A percentile compares a stretch with the other conserved stretches of the same genome.
phyloP scores from a whole-genome alignment of 2,329 filamentous ascomycete genomes.

The Cladosporium sp. region DNA sequence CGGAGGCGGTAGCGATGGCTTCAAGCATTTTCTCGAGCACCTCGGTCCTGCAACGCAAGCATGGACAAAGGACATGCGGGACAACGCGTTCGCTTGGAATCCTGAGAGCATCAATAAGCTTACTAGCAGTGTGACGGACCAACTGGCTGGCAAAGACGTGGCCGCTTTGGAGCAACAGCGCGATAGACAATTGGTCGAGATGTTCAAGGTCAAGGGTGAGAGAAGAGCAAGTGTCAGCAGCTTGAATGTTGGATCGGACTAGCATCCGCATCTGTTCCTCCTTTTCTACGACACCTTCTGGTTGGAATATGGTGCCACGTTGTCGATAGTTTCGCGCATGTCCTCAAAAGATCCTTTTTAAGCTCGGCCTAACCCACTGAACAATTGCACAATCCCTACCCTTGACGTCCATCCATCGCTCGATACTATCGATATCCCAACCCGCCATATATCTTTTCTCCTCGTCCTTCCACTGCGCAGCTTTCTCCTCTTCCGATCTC shows the following conservation, averaged over 20 bases:
- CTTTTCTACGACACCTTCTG: no score
- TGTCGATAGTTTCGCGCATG: no score
- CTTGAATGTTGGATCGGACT: not conserved
- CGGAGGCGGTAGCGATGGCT: constrained; percentile 26
- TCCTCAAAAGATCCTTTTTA: constrained; percentile 20
- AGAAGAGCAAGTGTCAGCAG: not conserved
- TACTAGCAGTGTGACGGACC: not conserved
- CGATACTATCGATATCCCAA: constrained; percentile 36
- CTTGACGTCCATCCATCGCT: constrained; percentile 27
- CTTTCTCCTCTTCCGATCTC: constrained; percentile 26
- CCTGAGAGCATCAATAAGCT: not conserved
- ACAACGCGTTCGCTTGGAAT: not conserved
- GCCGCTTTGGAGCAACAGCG: not conserved
- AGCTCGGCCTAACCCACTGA: constrained; percentile 36
- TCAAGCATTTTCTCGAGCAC: constrained; percentile 4
- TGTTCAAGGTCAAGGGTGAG: not conserved
- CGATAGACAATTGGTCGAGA: not conserved
- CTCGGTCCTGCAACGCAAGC: not conserved
- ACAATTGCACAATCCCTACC: constrained; percentile 35
- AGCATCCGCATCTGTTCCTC: no score
- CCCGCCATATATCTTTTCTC: constrained; percentile 32
- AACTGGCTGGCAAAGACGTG: not conserved
- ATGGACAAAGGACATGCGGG: not conserved
- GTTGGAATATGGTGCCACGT: no score
- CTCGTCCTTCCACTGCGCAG: constrained; percentile 26